Conservation (phyloP, 2,329 filamentous ascomycete species). For the Talaromyces amestolkiae region DNA sequence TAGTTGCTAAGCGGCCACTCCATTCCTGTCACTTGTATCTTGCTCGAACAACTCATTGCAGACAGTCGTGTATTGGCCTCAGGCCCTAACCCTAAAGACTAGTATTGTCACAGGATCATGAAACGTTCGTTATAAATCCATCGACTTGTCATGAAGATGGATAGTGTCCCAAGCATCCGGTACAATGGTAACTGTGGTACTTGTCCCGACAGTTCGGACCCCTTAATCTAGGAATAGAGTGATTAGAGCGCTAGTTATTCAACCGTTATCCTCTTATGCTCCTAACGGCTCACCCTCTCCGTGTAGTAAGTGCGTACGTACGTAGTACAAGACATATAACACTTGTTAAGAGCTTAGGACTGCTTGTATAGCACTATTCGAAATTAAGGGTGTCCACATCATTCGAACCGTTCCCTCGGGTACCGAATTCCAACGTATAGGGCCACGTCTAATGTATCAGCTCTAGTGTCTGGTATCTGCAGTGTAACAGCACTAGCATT, state of each 20-base stretch:
- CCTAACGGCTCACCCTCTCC: neutral
- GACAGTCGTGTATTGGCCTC: neutral
- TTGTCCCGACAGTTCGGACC: neutral
- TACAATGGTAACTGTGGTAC: neutral
- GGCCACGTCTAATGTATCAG: neutral
- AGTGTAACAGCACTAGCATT: neutral
- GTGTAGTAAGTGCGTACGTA: neutral
- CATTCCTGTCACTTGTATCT: too few species aligned
- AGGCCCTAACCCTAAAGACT: neutral
- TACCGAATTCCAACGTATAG: neutral
- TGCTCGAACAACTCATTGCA: too few species aligned
- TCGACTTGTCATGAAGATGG: neutral
- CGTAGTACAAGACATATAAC: neutral
- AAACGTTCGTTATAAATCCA: neutral
- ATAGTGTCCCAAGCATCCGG: neutral
- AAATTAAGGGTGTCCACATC: neutral
- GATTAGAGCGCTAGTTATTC: neutral
- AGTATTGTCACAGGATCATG: neutral
- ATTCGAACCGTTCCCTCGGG: slow-evolving; percentile 4
- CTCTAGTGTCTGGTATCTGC: neutral
- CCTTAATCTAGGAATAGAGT: neutral
- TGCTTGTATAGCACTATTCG: too few species aligned
- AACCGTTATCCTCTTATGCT: neutral
- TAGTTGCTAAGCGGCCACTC: too few species aligned
- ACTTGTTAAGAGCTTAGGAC: too few species aligned